Percentiles rank a stretch among this genome's conserved stretches.
Conservation (phyloP, 495 filamentous ascomycete species). For the Aspergillus nidulans region DNA sequence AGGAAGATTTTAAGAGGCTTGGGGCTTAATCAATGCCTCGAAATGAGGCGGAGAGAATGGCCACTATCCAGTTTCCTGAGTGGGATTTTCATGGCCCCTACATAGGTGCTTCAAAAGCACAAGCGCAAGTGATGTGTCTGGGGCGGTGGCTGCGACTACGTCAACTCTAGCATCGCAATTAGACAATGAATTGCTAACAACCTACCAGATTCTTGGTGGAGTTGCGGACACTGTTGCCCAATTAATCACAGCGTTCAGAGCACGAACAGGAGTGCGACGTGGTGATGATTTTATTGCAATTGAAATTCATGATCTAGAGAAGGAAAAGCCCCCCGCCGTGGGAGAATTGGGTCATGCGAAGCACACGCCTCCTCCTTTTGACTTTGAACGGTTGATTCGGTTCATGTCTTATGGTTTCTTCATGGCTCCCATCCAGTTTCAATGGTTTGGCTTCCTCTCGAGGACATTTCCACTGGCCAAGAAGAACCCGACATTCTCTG, state of each 20-base stretch:
- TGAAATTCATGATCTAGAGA: conserved; percentile 85
- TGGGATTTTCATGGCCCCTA: neutral
- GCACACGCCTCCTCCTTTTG: conserved; percentile 73
- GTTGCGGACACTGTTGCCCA: conserved; percentile 96
- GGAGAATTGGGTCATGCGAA: conserved; percentile 66
- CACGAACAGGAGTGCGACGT: conserved; percentile 56
- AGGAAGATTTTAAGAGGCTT: neutral
- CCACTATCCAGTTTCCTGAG: neutral
- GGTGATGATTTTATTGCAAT: conserved; percentile 73
- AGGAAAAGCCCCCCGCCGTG: conserved; percentile 65
- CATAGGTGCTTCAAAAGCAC: neutral
- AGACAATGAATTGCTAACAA: conserved; percentile 12
- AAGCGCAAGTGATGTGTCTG: neutral
- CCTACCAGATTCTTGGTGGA: conserved; percentile 68
- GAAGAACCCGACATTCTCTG: conserved; percentile 64
- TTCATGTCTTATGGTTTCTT: conserved; percentile 97
- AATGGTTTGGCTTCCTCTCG: conserved; percentile 91
- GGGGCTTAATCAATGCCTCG: neutral
- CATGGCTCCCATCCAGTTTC: conserved; percentile 94
- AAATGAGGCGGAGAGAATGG: too few relatives aligned
- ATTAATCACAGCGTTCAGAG: conserved; percentile 76
- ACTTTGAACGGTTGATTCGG: conserved; percentile 85
- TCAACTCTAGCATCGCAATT: neutral
- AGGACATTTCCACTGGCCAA: conserved; percentile 79
- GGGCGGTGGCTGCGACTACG: conserved; percentile 17